phyloP scores from a whole-genome alignment of 1,284 basidiomycete species.

The Rhodotorula mucilaginosa region DNA sequence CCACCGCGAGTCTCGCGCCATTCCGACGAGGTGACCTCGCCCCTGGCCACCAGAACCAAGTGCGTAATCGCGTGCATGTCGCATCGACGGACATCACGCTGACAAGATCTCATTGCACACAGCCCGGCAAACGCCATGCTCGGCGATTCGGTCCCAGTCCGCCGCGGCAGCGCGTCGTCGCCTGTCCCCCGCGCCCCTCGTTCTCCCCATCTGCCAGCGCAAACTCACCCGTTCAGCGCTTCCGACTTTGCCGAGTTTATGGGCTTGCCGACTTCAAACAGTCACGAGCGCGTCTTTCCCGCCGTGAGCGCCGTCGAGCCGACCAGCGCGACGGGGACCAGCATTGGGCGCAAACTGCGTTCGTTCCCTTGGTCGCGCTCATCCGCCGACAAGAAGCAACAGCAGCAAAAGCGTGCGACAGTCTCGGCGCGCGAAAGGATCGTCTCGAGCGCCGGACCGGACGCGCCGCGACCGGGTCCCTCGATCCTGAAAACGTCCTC shows the following conservation, averaged over 20 bases:
- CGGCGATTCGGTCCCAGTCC: slow-evolving; percentile 25
- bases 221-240: background rate
- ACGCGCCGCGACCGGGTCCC: slow-evolving; percentile 2
- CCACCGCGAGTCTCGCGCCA: too few relatives aligned
- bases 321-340: slow-evolving; percentile 12
- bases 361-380: slow-evolving; percentile 21
- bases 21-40: too few relatives aligned
- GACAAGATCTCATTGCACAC: background rate
- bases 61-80: too few relatives aligned
- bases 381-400: slow-evolving; percentile 20
- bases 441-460: slow-evolving; percentile 2
- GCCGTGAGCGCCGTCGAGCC: background rate
- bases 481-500: slow-evolving; percentile 5
- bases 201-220: background rate
- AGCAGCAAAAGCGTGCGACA: background rate
- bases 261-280: slow-evolving; percentile 2
- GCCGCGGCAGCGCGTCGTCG: background rate
- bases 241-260: slow-evolving; percentile 18
- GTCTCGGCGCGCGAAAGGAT: background rate
- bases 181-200: background rate
- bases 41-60: too few relatives aligned
- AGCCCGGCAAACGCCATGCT: slow-evolving; percentile 13
- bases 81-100: background rate
- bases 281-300: too few relatives aligned
- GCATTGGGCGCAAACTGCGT: slow-evolving; percentile 19